These are phyloP conservation scores for Excoecaria cochinchinensis DNA, from an alignment of 345 rosid genomes.

Conservation along the genomic window DNA sequence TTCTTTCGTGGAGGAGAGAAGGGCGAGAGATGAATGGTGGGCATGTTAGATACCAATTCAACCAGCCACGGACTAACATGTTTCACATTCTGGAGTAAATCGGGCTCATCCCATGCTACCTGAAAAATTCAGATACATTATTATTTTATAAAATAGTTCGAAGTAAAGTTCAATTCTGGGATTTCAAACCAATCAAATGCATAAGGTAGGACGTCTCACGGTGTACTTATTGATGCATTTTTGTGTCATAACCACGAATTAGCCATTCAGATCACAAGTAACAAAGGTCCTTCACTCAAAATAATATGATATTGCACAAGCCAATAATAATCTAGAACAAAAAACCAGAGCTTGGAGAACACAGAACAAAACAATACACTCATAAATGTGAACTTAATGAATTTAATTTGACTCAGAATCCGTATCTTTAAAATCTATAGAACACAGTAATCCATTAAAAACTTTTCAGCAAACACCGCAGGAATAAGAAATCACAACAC, in stretches of 20 bases:
- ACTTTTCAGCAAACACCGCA: not conserved
- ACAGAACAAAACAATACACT: not conserved
- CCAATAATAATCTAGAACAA: too few species aligned
- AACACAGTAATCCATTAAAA: not conserved
- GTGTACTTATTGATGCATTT: too few species aligned
- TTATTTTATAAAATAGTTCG: not conserved
- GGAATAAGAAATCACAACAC: too few species aligned
- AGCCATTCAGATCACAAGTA: too few species aligned
- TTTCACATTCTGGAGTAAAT: constrained; percentile 91
- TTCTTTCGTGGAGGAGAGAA: constrained; percentile 91
- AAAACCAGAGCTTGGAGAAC: not conserved
- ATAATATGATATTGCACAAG: too few species aligned
- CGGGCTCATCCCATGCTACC: constrained; percentile 99
- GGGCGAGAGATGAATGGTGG: constrained; percentile 63
- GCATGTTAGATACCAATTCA: constrained; percentile 77
- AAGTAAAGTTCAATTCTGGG: too few species aligned
- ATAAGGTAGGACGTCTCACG: too few species aligned
- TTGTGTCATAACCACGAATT: too few species aligned
- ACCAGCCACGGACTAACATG: constrained; percentile 94
- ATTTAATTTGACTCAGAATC: not conserved
- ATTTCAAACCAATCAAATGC: too few species aligned
- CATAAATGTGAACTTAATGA: not conserved
- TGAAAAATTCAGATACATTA: constrained; percentile 28
- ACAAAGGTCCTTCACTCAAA: too few species aligned
- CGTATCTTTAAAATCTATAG: not conserved